These are phyloP conservation scores for Rostrohypoxylon terebratum DNA, from an alignment of 495 filamentous ascomycete species.

Conservation along the genomic window DNA sequence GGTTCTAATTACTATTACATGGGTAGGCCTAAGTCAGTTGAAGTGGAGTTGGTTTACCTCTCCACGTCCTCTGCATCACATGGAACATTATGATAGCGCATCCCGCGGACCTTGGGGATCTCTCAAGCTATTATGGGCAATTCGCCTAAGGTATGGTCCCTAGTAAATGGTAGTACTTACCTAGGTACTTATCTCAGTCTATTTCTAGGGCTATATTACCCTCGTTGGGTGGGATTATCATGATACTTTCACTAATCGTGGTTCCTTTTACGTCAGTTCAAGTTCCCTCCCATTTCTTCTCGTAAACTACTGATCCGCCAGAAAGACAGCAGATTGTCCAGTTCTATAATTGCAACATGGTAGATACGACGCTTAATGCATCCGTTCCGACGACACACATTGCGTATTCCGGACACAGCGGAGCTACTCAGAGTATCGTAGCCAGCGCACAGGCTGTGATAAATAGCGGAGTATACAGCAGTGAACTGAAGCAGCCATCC, in stretches of 20 bases:
- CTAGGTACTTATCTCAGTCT: background rate
- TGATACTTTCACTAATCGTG: constrained; percentile 36
- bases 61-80: constrained; percentile 29
- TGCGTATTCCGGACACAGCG: constrained; percentile 4
- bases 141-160: constrained; percentile 1
- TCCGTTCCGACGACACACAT: constrained; percentile 30
- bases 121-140: constrained; percentile 29
- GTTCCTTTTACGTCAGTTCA: constrained; percentile 38
- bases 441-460: constrained; percentile 13
- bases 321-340: constrained; percentile 36
- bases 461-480: constrained; percentile 29
- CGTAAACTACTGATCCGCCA: background rate
- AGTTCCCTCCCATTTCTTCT: background rate
- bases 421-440: background rate
- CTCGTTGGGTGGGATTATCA: constrained; percentile 32
- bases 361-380: constrained; percentile 16
- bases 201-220: constrained; percentile 22
- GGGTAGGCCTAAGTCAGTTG: constrained; percentile 47
- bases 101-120: constrained; percentile 41
- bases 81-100: constrained; percentile 39
- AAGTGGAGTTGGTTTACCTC: constrained; percentile 51
- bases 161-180: background rate
- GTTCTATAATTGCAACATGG: constrained; percentile 32
- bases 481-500: background rate
- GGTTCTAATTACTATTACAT: background rate